Conservation (phyloP, 1,284 basidiomycete species). For the Neolentinus lepideus region DNA sequence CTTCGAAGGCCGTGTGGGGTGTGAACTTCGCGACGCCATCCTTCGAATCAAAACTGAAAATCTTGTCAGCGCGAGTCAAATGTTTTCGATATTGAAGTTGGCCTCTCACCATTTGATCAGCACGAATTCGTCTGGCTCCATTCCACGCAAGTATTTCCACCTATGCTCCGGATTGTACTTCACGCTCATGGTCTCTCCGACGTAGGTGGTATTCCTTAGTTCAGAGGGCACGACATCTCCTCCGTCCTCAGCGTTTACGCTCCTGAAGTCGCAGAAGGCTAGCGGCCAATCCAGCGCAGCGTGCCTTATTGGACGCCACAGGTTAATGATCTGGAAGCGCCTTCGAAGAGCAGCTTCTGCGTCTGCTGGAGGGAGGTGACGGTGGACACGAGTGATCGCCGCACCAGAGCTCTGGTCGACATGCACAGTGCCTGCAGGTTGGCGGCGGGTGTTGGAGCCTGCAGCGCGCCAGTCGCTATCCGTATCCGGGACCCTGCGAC, state of each 20-base stretch:
- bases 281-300: constrained; percentile 53
- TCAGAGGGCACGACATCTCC: constrained; percentile 40
- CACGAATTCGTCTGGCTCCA: constrained; percentile 56
- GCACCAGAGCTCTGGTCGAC: constrained; percentile 47
- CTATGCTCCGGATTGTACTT: constrained; percentile 43
- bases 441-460: constrained; percentile 26
- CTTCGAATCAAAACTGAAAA: constrained; percentile 41
- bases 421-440: constrained; percentile 42
- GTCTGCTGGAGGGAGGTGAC: constrained; percentile 43
- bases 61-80: background rate
- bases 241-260: constrained; percentile 33
- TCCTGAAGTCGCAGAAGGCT: constrained; percentile 54
- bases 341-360: constrained; percentile 34
- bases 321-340: constrained; percentile 65
- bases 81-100: background rate
- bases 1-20: constrained; percentile 53
- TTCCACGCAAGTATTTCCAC: constrained; percentile 61
- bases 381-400: constrained; percentile 39
- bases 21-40: constrained; percentile 45
- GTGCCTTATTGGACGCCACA: constrained; percentile 59
- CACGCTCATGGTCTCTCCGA: constrained; percentile 54
- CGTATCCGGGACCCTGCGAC: constrained; percentile 34
- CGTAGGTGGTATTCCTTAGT: constrained; percentile 44
- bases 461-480: constrained; percentile 30
- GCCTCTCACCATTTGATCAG: constrained; percentile 61